Percentiles rank a stretch among this genome's conserved stretches.
phyloP scores from a whole-genome alignment of 257 asterid genomes.

The Solanum dulcamara region DNA sequence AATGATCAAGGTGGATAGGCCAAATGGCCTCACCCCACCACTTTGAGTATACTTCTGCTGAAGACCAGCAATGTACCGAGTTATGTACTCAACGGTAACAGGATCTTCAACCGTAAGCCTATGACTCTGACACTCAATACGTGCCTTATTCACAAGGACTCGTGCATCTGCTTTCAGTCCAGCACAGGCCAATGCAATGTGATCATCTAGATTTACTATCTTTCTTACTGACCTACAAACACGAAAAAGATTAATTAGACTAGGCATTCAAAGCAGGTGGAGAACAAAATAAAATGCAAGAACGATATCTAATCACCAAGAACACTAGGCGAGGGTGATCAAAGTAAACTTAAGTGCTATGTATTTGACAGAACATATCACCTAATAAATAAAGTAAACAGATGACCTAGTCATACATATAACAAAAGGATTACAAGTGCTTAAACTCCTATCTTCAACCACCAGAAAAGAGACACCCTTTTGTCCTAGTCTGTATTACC shows the following conservation, averaged over 20 bases:
- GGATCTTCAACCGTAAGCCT: slow-evolving; percentile 93
- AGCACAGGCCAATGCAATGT: slow-evolving; percentile 95
- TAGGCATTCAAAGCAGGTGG: background rate
- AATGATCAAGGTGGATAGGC: slow-evolving; percentile 92
- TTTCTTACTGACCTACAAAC: slow-evolving; percentile 83
- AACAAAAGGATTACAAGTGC: background rate
- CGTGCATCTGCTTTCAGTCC: slow-evolving; percentile 99
- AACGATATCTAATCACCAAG: background rate
- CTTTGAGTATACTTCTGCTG: slow-evolving; percentile 99
- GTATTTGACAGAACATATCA: background rate
- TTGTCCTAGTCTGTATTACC: background rate
- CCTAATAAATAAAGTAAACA: background rate
- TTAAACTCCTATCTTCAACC: background rate
- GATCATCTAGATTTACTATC: slow-evolving; percentile 88
- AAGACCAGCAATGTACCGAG: slow-evolving; percentile 97
- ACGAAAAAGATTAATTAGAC: background rate
- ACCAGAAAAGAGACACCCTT: background rate
- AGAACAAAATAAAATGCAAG: background rate
- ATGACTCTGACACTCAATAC: slow-evolving; percentile 86
- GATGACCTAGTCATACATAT: background rate
- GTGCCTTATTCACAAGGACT: slow-evolving; percentile 78
- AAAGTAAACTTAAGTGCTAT: background rate
- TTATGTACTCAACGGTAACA: slow-evolving; percentile 91
- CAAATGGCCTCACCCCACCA: slow-evolving; percentile 99
- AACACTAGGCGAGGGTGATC: background rate